Base-by-base conservation (phyloP, 257 asterid species). In the Salvia rosmarinus region DNA sequence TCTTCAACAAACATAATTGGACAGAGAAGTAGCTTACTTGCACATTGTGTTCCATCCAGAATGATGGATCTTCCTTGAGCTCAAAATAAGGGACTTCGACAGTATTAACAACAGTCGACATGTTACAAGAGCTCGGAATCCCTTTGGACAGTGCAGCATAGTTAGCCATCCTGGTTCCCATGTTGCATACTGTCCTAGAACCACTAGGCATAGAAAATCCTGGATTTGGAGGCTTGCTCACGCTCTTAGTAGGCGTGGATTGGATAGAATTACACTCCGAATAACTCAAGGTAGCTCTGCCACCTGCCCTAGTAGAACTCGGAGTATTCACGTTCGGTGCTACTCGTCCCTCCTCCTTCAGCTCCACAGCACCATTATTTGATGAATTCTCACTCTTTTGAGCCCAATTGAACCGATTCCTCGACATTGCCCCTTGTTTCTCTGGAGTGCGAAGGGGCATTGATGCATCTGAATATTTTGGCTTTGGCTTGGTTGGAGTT, bases 21-120 rank as follows among this genome's bases (percentile, higher is more conserved):
- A 23, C 30, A 21, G 30, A 40, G 67, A 49, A 58, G 55, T 35
- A 68, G 66, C 91, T 72, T 78, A 91, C 99, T 76, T 95, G 99
- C 71, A 95, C 99, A 76, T 85, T 95, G 82, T 95, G 98, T 68
- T 95, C 98, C 92, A 88, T 79, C 99, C 99, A 95, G 73, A 91
- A 95, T 3, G 97, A 89, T 8, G 96, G 85, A 64, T 95, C 96
- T 80, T 89, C 98, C 80, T 85, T 89, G 57, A 91, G 96, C 55
- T 84, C 96, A 79, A 89, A 95, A 82, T 82, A 81, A 16, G 99
- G 99, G 65, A 89, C 96, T 79, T 88, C 93, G 51, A 79, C 86
- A 32, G 90, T 80, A 70, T 86, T 90, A 62, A 91, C 89, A 61
- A 83, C 85, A 63, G 84, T 78, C 0, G 78, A 39, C 0, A 75